These are phyloP conservation scores for Saccharomycopsis sp. DNA, from an alignment of 805 yeast genomes.

Conservation along the genomic window DNA sequence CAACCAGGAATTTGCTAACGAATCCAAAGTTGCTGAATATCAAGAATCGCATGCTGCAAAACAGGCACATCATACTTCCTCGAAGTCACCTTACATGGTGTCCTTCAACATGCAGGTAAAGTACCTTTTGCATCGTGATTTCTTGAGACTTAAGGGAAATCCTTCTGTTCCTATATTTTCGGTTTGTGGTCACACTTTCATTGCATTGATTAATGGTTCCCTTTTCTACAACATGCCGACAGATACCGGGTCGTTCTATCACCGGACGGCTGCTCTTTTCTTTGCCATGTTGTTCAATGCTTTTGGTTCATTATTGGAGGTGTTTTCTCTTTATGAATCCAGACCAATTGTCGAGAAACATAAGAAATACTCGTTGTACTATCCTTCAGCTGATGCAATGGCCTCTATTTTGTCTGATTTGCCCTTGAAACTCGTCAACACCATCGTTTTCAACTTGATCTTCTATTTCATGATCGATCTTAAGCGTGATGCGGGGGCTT, in stretches of 20 bases:
- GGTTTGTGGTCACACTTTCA: slow-evolving; percentile 31
- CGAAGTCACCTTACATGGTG: slow-evolving; percentile 34
- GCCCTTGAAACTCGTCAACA: slow-evolving; percentile 41
- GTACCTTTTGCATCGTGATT: slow-evolving; percentile 29
- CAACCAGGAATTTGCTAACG: slow-evolving; percentile 27
- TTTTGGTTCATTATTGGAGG: slow-evolving; percentile 39
- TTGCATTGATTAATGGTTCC: slow-evolving; percentile 38
- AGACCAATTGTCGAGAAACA: slow-evolving; percentile 57
- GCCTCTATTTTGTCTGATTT: slow-evolving; percentile 56
- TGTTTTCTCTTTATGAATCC: slow-evolving; percentile 36
- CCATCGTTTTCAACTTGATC: slow-evolving; percentile 41
- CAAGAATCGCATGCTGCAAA: slow-evolving; percentile 31
- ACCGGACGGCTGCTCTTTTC: slow-evolving; percentile 44
- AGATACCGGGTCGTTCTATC: slow-evolving; percentile 31
- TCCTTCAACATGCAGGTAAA: slow-evolving; percentile 36
- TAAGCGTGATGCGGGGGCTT: slow-evolving; percentile 45
- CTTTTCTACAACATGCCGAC: slow-evolving; percentile 34
- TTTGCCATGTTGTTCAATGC: slow-evolving; percentile 43
- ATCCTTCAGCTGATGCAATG: slow-evolving; percentile 58
- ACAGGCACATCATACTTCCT: slow-evolving; percentile 31
- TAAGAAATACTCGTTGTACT: slow-evolving; percentile 49
- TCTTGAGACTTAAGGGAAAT: slow-evolving; percentile 33
- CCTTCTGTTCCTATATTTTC: slow-evolving; percentile 33
- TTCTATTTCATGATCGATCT: slow-evolving; percentile 50
- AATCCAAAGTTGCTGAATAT: slow-evolving; percentile 17